Evolutionary conservation across 768 basidiomycete species (phyloP), one percentile per base, ranked within the genome.

Genomic region (Tricholoma hemisulphureum): DNA sequence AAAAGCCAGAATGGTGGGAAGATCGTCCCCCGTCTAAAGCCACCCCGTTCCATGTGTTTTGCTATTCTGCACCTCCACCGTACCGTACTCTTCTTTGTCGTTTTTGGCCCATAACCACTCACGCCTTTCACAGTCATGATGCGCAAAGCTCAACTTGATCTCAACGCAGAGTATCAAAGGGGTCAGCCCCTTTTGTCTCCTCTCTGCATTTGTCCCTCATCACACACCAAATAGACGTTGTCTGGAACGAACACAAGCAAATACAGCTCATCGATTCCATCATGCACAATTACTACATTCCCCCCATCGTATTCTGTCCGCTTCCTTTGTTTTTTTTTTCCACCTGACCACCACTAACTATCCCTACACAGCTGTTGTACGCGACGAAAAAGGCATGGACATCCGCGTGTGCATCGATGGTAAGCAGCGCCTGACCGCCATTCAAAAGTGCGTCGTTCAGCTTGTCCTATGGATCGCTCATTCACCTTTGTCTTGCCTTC

Each of bases 401-500:
- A 63, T 65, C 18, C 76, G 81, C 20, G 76, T 76, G 0, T 88
- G 87, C 58, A 86, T 88, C 13, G 88, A 89, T 60, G 87, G 87
- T n/a, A 89, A 89, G 65, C 87, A 89, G 61, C 76, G 88, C 29
- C 66, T 89, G 58, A 87, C 88, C 0, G 87, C 87, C 0, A 82
- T 89, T 24, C 75, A 78, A 60, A 76, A 79, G 87, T 88, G 37
- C 16, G 64, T 57, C 20, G 16, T 6, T 20, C 8, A 49, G 32
- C 23, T 53, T 29, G 37, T 49, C 6, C 11, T n/a, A 10, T 20
- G 11, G 21, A 29, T 21, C 24, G 28, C 9, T 10, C 14, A 18
- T 29, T 48, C n/a, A 35, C 24, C 26, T 58, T 34, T 41, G 21
- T 51, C 39, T 7, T 28, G 28, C 24, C 28, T 13, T 57, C 14